Evolutionary conservation across 768 basidiomycete genomes (phyloP), one percentile per base, ranked within the genome.

Genomic region (Suillus sp.): DNA sequence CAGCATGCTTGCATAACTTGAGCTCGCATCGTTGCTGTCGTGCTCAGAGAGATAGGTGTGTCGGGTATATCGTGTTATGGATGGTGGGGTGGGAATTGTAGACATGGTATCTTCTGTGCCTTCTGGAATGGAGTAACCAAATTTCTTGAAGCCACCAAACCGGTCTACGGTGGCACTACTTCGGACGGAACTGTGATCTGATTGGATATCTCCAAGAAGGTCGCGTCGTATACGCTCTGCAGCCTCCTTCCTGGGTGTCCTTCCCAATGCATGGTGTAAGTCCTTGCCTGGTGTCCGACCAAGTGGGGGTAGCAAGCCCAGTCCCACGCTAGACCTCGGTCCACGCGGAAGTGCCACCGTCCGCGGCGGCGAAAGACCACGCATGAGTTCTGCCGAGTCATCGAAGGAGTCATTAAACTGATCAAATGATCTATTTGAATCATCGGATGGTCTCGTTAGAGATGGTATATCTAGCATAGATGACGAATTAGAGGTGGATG

Each of bases 231-330:
- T 91, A 16, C 89, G 81, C 13, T 83, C 79, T 1, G 89, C 90
- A 4, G 91, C 92, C 64, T 87, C 86, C 69, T 84, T 88, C 35
- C 80, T 82, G 0, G 93, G 93, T 3, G 93, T 93, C 64, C 85
- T 83, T 0, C 84, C 83, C 7, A 85, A 68, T 34, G 73, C 73
- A 8, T 79, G 80, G 3, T 71, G 62, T 18, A 69, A 48, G 42
- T 87, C 86, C 70, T 83, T 88, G 32, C 81, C 83, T 5, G 93
- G 93, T 4, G 93, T 93, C 54, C 85, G 83, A 1, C 85, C 83
- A 13, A 84, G 69, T 22, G 74, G 72, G 11, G 75, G 79, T 45
- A 72, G 67, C 22, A 78, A 71, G 10, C 74, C 74, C 0, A 75
- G 68, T 27, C 75, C 74, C 7, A 72, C 54, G 9, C 75, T 77